Evolutionary conservation across 73 alveolate species (phyloP), one percentile per base, ranked within the genome.

Genomic region (Paramecium tetraurelia): DNA sequence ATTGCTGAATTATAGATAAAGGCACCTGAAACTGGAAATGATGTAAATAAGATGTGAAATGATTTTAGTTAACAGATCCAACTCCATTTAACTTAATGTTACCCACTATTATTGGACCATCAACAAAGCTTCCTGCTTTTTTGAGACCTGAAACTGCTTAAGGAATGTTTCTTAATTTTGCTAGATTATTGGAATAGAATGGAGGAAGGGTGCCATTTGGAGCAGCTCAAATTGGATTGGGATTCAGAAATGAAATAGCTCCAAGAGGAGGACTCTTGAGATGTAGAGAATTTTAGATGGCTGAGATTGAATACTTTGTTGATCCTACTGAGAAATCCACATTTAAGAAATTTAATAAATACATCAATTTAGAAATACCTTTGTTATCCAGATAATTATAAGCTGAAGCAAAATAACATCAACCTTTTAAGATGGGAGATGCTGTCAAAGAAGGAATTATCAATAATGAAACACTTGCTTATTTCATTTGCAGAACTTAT

Each of bases 71-170:
- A 77, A 96, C 99, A 4, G 98, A 97, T 77, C 99, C 99, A 38
- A 85, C 92, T 59, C 99, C 99, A 85, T 99, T 99, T 94, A 99
- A 99, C 92, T 94, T 99, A 53, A 99, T 99, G 99, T 98, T 99
- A 68, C 99, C 96, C 22, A 97, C 99, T 29, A 95, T 95, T 80
- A 97, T 99, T 29, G 99, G 99, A n/a, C 99, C 99, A 24, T 93
- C 99, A 40, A 99, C 99, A 53, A 93, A 96, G 53, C 93, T 92
- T 44, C 95, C 94, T 75, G 99, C 99, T 36, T 99, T 63, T 86
- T 92, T 99, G 27, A 90, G 99, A 63, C 99, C 99, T 7, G 99
- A 99, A 86, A 99, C 99, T n/a, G 99, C 99, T 10, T 98, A 99
- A 94, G 99, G 99, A 59, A 98, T 97, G 92, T 99, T 99, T 96